Evolutionary conservation across 1,284 basidiomycete species (phyloP).

Genomic region (Leccinum griseonigrum): DNA sequence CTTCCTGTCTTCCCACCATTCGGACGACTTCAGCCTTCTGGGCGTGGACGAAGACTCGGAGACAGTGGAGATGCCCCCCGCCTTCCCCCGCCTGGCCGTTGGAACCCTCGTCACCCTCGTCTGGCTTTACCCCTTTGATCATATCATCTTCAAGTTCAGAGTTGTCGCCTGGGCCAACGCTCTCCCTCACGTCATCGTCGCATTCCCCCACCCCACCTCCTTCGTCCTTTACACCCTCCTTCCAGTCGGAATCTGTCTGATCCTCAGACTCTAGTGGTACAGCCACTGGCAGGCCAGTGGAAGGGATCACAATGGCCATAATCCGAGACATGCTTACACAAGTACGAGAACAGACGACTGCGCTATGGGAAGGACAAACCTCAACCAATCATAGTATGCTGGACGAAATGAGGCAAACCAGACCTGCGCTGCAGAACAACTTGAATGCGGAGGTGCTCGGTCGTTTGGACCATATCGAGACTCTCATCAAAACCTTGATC

Average conservation of each 20-base stretch:
- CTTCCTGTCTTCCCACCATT: slow-evolving; percentile 72
- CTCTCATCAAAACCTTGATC: slow-evolving; percentile 38
- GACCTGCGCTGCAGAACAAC: slow-evolving; percentile 25
- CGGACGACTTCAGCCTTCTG: slow-evolving; percentile 58
- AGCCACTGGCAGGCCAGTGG: slow-evolving; percentile 40
- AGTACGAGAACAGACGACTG: slow-evolving; percentile 50
- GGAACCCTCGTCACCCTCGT: slow-evolving; percentile 34
- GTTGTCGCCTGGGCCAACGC: slow-evolving; percentile 30
- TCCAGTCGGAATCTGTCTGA: background rate
- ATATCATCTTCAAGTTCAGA: slow-evolving; percentile 32
- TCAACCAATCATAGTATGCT: slow-evolving; percentile 52
- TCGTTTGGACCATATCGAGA: slow-evolving; percentile 34
- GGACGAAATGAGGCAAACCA: slow-evolving; percentile 39
- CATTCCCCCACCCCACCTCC: slow-evolving; percentile 34
- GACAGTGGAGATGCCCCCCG: slow-evolving; percentile 18
- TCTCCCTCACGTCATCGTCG: slow-evolving; percentile 33
- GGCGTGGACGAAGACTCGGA: slow-evolving; percentile 33
- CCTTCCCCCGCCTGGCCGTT: slow-evolving; percentile 32
- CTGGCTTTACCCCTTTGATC: slow-evolving; percentile 31
- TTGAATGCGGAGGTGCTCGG: slow-evolving; percentile 32
- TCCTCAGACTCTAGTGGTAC: slow-evolving; percentile 44
- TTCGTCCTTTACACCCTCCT: slow-evolving; percentile 34
- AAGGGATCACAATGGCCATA: slow-evolving; percentile 34
- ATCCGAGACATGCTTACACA: slow-evolving; percentile 46
- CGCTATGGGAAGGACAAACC: slow-evolving; percentile 56